Evolutionary conservation across 2,329 filamentous ascomycete species (phyloP), one percentile per base, ranked within the genome.

Genomic region (Trichoderma sp.): DNA sequence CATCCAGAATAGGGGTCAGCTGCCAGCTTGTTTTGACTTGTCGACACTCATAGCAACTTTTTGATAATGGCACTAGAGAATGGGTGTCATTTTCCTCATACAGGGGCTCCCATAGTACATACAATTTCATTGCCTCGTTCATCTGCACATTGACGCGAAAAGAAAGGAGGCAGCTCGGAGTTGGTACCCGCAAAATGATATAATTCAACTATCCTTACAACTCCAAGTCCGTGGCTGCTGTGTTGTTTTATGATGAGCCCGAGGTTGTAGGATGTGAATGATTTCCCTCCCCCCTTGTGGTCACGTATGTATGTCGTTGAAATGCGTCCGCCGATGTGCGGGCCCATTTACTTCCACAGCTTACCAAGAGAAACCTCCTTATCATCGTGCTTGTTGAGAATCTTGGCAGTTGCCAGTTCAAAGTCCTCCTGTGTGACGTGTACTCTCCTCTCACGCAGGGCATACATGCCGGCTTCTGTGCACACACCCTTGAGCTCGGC

Each of bases 391-490:
- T 97, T 98, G 87, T 99, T 98, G 77, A 99, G 86, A 67, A 99
- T 94, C 90, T 99, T 99, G 76, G 95, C 95, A 7, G 95, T 99
- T 41, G 95, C 95, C 68, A 99, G 85, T 78, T 99, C 95, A 77
- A 99, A 99, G 80, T 99, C 95, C 80, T 99, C 95, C 78, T 99
- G 95, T 44, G 95, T 99, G 70, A 99, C 95, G 78, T 99, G 95
- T 66, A 99, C 94, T 80, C 95, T 89, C 75, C 95, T 85, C 82
- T 99, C 95, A 72, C 95, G 89, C 69, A 99, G 84, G 15, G 95
- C 95, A 76, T 95, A 99, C 95, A 99, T 99, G 73, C 95, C 95
- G 3, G 95, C 93, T 79, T 99, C 95, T 52, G 95, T 99, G 78
- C 95, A 99, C 55, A 99, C 95, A 82, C 95, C 95, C 87, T 99